phyloP scores from a whole-genome alignment of 805 yeast genomes.

The Metschnikowia proteae region DNA sequence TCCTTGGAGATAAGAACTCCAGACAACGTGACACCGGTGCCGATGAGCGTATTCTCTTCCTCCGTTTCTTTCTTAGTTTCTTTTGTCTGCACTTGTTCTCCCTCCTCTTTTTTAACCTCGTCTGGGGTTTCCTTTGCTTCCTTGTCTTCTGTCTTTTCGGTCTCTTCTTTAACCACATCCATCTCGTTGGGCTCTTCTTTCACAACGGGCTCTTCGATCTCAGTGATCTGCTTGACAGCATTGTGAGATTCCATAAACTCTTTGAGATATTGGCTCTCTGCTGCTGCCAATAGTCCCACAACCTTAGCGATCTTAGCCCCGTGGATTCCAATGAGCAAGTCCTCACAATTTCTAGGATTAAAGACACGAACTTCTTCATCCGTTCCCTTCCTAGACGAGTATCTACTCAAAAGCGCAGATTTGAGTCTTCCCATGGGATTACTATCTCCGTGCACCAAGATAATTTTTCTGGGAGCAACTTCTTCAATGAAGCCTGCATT shows the following conservation, averaged over 20 bases:
- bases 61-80: slow-evolving; percentile 8
- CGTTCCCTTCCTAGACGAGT: slow-evolving; percentile 74
- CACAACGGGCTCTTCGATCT: slow-evolving; percentile 5
- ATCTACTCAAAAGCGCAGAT: slow-evolving; percentile 86
- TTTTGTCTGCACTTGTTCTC: slow-evolving; percentile 7
- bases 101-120: background rate
- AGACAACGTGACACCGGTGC: slow-evolving; percentile 44
- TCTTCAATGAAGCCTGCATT: slow-evolving; percentile 86
- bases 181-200: slow-evolving; percentile 20
- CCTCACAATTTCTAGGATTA: slow-evolving; percentile 89
- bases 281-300: slow-evolving; percentile 51
- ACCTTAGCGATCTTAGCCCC: slow-evolving; percentile 81
- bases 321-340: slow-evolving; percentile 68
- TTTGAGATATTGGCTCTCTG: slow-evolving; percentile 31
- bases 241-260: slow-evolving; percentile 60
- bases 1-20: slow-evolving; percentile 91
- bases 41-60: slow-evolving; percentile 15
- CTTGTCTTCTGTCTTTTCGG: slow-evolving; percentile 2
- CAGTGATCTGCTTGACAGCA: slow-evolving; percentile 27
- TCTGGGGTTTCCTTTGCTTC: background rate
- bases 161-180: slow-evolving; percentile 24
- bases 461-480: slow-evolving; percentile 79
- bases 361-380: slow-evolving; percentile 86
- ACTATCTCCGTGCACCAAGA: slow-evolving; percentile 94
- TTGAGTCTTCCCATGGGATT: slow-evolving; percentile 98